Conservation (phyloP, 257 asterid species). For the Pogostemon cablin region DNA sequence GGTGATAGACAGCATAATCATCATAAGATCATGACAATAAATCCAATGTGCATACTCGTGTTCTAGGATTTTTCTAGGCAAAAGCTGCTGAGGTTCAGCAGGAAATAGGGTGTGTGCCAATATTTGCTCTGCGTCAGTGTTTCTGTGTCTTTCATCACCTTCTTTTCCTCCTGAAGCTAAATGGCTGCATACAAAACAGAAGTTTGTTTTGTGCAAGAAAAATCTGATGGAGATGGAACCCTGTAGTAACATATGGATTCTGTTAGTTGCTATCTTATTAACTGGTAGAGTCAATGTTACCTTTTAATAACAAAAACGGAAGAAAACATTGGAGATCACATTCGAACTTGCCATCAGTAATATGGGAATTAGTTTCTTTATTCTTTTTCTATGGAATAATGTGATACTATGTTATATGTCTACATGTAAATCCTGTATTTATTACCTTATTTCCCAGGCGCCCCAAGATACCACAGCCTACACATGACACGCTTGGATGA, state of each 20-base stretch:
- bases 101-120: conserved; percentile 53
- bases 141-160: conserved; percentile 60
- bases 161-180: conserved; percentile 62
- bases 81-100: conserved; percentile 39
- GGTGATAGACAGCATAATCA: conserved; percentile 5
- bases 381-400: conserved; percentile 4
- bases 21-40: conserved; percentile 2
- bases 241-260: conserved; percentile 41
- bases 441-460: conserved; percentile 64
- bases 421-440: conserved; percentile 8
- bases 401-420: background rate
- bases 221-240: conserved; percentile 69
- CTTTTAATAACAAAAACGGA: background rate
- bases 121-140: conserved; percentile 52
- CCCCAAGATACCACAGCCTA: conserved; percentile 65
- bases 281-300: conserved; percentile 7
- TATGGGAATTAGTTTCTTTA: conserved; percentile 7
- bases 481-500: conserved; percentile 48
- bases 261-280: conserved; percentile 31
- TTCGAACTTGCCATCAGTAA: too few species aligned
- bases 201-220: conserved; percentile 56
- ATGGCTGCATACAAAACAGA: conserved; percentile 66
- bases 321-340: conserved; percentile 2
- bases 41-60: conserved; percentile 53
- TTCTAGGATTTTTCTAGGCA: conserved; percentile 62